Conservation (phyloP, 2,329 filamentous ascomycete species). For the Dothideomycetes sp. region DNA sequence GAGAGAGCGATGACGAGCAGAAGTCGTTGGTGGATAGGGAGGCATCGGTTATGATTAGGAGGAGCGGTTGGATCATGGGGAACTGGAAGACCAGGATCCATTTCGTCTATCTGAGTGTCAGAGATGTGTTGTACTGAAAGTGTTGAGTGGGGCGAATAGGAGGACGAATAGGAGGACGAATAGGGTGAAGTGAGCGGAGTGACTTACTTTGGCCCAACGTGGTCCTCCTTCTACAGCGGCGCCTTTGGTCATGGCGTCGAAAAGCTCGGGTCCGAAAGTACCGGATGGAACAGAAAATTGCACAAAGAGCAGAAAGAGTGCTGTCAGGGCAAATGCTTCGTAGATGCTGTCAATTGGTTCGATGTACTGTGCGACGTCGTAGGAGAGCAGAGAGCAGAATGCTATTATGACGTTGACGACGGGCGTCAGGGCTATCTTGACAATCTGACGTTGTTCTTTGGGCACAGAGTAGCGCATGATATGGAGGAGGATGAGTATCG, state of each 20-base stretch:
- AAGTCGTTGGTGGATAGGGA: conserved; percentile 15
- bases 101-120: conserved; percentile 3
- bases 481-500: conserved; percentile 16
- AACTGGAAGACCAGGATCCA: conserved; percentile 20
- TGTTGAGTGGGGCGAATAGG: conserved; percentile 2
- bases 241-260: background rate
- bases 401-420: conserved; percentile 14
- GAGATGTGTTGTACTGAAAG: conserved; percentile 6
- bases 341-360: conserved; percentile 18
- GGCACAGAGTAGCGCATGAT: conserved; percentile 18
- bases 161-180: too few relatives aligned
- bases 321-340: conserved; percentile 18
- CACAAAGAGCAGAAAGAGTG: conserved; percentile 17
- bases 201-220: background rate
- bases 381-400: conserved; percentile 15
- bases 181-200: too few relatives aligned
- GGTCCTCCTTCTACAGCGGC: conserved; percentile 2
- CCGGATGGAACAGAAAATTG: conserved; percentile 15
- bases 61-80: conserved; percentile 14
- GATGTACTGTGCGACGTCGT: conserved; percentile 18
- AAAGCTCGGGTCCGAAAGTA: conserved; percentile 9
- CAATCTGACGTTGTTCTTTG: conserved; percentile 20
- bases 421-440: conserved; percentile 17
- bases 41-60: conserved; percentile 14
- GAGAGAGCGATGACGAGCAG: conserved; percentile 14